Base-by-base conservation (phyloP, 306 rosid genomes). In the Echinosophora koreensis region DNA sequence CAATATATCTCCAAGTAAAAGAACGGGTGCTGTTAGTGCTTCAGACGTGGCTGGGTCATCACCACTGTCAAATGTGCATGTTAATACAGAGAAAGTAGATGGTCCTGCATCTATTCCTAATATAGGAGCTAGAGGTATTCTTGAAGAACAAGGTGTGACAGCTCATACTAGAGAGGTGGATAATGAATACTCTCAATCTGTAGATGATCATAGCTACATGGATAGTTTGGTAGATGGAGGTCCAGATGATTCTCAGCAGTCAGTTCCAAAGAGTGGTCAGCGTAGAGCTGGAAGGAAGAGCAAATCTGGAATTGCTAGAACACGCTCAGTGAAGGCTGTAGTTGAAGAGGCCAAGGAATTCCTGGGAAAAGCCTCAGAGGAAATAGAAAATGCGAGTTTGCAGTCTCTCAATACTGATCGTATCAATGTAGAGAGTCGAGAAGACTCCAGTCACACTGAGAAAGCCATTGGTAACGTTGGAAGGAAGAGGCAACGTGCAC, bases 281-380 rank as follows among this genome's bases (percentile, higher is more conserved):
- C 84, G 41, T 30, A 89, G 80, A 86, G 80, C 79, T 64, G 79
- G 76, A 30, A 75, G 89, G 76, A 84, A 80, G 62, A 46, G 18
- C 66, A 89, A 87, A 66, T 73, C 96, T 65, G 86, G 89, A 83
- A 70, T 91, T 73, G 68, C 73, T 66, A 88, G 94, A 85, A 89
- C 97, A 34, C 90, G 73, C 69, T 84, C 97, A 8, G 90, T 88
- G 82, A 89, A 89, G 86, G 91, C 88, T 15, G 94, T 77, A 17
- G 93, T 92, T 86, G 83, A 89, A 88, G 95, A 89, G 79, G 96
- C 97, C 35, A 88, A 87, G 71, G 84, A 77, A 50, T 89, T 84
- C 84, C 83, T 92, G 13, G 92, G 91, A 60, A 84, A 86, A 77
- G 30, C 87, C 63, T 75, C 84, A 5, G 85, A 66, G 69, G 88